phyloP scores from a whole-genome alignment of 345 rosid genomes.

The Aegle marmelos region DNA sequence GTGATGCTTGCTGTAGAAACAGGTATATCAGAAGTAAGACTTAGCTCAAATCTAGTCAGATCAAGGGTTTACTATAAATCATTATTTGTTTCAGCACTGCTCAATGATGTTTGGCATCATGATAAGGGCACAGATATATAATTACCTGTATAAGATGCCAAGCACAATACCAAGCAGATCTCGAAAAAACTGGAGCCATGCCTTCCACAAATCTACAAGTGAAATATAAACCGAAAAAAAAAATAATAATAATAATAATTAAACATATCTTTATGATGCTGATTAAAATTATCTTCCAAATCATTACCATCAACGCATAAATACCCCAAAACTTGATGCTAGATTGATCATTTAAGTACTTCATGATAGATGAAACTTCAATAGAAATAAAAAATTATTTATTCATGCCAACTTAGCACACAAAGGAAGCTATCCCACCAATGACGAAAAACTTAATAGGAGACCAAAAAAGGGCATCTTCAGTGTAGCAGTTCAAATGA shows the following conservation, averaged over 20 bases:
- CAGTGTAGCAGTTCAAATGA: neutral
- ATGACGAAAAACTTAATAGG: neutral
- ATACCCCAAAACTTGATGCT: neutral
- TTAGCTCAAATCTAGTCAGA: neutral
- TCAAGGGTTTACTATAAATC: neutral
- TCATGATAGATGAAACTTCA: neutral
- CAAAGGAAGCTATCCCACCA: neutral
- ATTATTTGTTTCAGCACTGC: neutral
- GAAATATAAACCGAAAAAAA: too few species aligned
- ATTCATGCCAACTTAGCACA: neutral
- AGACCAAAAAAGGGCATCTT: neutral
- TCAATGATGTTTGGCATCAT: neutral
- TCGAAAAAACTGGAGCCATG: constrained; percentile 99
- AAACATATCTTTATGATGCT: neutral
- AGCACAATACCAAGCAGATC: constrained; percentile 97
- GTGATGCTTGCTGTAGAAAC: neutral
- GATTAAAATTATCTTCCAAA: neutral
- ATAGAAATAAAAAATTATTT: neutral
- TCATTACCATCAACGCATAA: neutral
- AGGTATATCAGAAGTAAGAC: neutral
- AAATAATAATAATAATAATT: too few species aligned
- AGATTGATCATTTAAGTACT: neutral
- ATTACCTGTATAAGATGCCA: constrained; percentile 99
- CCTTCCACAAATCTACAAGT: constrained; percentile 88
- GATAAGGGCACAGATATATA: neutral